phyloP scores from a whole-genome alignment of 2,329 filamentous ascomycete genomes.

The Tolypocladium pustulatum region DNA sequence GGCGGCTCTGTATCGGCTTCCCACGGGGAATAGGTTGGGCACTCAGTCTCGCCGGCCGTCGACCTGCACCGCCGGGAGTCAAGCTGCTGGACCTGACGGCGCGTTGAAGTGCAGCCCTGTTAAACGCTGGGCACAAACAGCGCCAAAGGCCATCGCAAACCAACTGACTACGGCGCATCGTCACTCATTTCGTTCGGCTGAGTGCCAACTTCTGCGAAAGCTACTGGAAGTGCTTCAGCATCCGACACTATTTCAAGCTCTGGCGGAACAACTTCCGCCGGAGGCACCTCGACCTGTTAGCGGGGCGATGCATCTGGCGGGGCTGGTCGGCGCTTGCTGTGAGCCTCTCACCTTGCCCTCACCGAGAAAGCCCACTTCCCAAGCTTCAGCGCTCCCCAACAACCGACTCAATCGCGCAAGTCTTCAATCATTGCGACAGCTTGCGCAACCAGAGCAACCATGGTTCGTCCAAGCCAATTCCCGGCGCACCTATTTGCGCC shows the following conservation, averaged over 20 bases:
- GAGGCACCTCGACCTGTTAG: slow-evolving; percentile 6
- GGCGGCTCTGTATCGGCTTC: slow-evolving; percentile 7
- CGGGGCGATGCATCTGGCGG: slow-evolving; percentile 19
- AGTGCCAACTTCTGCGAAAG: background rate
- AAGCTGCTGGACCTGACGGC: slow-evolving; percentile 13
- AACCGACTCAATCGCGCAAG: background rate
- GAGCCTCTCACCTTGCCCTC: slow-evolving; percentile 9
- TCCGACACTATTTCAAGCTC: background rate
- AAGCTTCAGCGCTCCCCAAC: background rate
- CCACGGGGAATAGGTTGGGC: background rate
- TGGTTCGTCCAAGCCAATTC: background rate
- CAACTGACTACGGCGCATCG: slow-evolving; percentile 21
- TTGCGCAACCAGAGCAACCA: background rate
- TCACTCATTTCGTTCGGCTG: background rate
- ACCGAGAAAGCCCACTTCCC: background rate
- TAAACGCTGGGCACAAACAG: slow-evolving; percentile 49
- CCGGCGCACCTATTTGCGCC: background rate
- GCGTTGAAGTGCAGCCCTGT: slow-evolving; percentile 24
- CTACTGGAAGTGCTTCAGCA: background rate
- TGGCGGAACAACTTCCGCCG: background rate
- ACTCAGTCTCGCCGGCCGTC: slow-evolving; percentile 1
- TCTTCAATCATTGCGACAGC: background rate
- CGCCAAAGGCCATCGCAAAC: slow-evolving; percentile 51
- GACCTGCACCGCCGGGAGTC: background rate
- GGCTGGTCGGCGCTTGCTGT: slow-evolving; percentile 10